A percentile compares a stretch with the other conserved stretches of the same genome.
phyloP scores from a whole-genome alignment of 345 rosid genomes.

The Boechera divaricarpa region DNA sequence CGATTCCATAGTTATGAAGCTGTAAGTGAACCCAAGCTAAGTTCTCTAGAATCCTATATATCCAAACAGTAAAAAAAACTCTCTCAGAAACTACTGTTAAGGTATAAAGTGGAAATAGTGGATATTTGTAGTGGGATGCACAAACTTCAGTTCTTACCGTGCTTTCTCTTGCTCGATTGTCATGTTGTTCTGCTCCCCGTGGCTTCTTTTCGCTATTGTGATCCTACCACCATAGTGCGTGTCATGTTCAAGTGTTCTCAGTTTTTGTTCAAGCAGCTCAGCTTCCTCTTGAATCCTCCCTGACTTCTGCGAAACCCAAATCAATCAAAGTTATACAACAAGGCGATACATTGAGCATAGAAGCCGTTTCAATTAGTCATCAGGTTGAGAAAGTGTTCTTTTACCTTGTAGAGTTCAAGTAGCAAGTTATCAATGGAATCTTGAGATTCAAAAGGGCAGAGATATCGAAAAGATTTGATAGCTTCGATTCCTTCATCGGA shows the following conservation, averaged over 20 bases:
- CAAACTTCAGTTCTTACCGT: constrained; percentile 1
- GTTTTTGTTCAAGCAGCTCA: constrained; percentile 41
- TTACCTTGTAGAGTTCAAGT: constrained; percentile 80
- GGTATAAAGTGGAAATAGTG: background rate
- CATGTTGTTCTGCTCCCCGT: constrained; percentile 2
- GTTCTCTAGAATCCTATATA: constrained; percentile 68
- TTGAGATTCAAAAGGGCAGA: constrained; percentile 74
- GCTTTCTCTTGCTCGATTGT: constrained; percentile 39
- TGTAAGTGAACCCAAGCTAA: constrained; percentile 83
- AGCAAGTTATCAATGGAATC: constrained; percentile 85
- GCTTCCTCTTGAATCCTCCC: constrained; percentile 40
- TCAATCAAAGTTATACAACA: background rate
- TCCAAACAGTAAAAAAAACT: background rate
- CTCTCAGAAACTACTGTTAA: background rate
- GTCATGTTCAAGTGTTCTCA: constrained; percentile 29
- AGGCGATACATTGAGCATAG: background rate
- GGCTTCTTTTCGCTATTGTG: background rate
- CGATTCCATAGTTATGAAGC: constrained; percentile 66
- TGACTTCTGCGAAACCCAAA: constrained; percentile 29
- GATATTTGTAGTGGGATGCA: background rate
- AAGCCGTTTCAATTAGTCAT: background rate
- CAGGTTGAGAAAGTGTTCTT: background rate
- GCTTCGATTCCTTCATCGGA: constrained; percentile 89
- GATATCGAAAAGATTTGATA: constrained; percentile 69
- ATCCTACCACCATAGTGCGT: background rate